A percentile compares a stretch with the other conserved stretches of the same genome.
These are phyloP conservation scores for Rhododendron ovatum DNA, from an alignment of 148 eudicot species.

Conservation along the genomic window DNA sequence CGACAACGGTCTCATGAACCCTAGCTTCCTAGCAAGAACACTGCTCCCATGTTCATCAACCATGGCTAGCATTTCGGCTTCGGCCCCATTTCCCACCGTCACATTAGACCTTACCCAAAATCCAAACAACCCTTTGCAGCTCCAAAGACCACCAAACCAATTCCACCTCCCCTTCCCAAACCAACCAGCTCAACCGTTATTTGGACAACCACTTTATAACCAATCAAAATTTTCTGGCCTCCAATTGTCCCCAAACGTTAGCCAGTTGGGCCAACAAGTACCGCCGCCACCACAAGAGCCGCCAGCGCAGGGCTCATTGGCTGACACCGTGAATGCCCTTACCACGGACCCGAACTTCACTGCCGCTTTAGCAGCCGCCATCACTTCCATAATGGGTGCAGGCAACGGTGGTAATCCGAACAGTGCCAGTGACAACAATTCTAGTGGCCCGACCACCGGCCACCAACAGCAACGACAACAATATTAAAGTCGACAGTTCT, in stretches of 20 bases:
- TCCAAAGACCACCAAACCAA: slow-evolving; percentile 23
- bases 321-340: slow-evolving; percentile 41
- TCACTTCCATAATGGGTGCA: slow-evolving; percentile 40
- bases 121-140: slow-evolving; percentile 26
- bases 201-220: slow-evolving; percentile 44
- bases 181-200: slow-evolving; percentile 4
- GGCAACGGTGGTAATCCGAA: slow-evolving; percentile 18
- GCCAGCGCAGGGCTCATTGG: slow-evolving; percentile 14
- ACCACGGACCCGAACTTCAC: slow-evolving; percentile 52
- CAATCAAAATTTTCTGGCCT: slow-evolving; percentile 66
- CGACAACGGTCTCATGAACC: slow-evolving; percentile 36
- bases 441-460: slow-evolving; percentile 4
- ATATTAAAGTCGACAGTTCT: slow-evolving; percentile 14
- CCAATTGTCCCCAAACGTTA: slow-evolving; percentile 29
- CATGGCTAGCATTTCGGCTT: slow-evolving; percentile 55
- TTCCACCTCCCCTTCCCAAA: slow-evolving; percentile 23
- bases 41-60: slow-evolving; percentile 47
- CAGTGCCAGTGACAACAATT: slow-evolving; percentile 1
- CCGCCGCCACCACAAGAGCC: background rate
- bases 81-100: slow-evolving; percentile 59
- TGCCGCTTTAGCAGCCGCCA: slow-evolving; percentile 50
- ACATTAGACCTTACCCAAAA: slow-evolving; percentile 48
- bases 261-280: slow-evolving; percentile 3
- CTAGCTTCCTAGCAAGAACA: slow-evolving; percentile 38
- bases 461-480: slow-evolving; percentile 20